Conservation (phyloP, 148 eudicot genomes). For the Talinum fruticosum region DNA sequence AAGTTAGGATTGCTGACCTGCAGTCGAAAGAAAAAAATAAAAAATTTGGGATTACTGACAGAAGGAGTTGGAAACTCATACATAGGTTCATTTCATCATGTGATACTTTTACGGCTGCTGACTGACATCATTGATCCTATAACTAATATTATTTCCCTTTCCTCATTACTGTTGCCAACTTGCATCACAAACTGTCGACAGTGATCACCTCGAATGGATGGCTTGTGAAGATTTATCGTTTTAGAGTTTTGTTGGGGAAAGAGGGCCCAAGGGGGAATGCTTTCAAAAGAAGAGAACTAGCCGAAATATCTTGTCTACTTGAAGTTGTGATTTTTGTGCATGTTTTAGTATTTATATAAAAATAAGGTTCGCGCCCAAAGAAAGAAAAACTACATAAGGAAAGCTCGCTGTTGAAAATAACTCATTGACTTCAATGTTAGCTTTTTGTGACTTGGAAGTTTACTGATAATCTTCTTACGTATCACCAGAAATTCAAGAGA, state of each 20-base stretch:
- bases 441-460: background rate
- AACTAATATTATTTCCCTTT: background rate
- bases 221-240: background rate
- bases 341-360: background rate
- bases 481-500: conserved; percentile 67
- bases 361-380: too few relatives aligned
- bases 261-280: background rate
- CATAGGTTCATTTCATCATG: background rate
- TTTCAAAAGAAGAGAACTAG: background rate
- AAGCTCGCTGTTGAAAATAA: background rate
- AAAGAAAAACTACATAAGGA: too few relatives aligned
- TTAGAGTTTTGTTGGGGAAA: background rate
- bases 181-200: background rate
- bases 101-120: background rate
- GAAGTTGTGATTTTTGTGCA: background rate
- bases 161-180: background rate
- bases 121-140: background rate
- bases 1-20: too few relatives aligned
- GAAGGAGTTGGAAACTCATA: background rate
- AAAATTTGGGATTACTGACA: background rate
- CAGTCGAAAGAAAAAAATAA: too few relatives aligned
- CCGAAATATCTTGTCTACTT: background rate
- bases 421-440: background rate
- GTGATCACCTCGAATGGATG: background rate
- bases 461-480: conserved; percentile 10